A percentile compares a stretch with the other conserved stretches of the same genome.
These are phyloP conservation scores for Claviceps maximensis DNA, from an alignment of 2,329 filamentous ascomycete genomes.

Conservation along the genomic window DNA sequence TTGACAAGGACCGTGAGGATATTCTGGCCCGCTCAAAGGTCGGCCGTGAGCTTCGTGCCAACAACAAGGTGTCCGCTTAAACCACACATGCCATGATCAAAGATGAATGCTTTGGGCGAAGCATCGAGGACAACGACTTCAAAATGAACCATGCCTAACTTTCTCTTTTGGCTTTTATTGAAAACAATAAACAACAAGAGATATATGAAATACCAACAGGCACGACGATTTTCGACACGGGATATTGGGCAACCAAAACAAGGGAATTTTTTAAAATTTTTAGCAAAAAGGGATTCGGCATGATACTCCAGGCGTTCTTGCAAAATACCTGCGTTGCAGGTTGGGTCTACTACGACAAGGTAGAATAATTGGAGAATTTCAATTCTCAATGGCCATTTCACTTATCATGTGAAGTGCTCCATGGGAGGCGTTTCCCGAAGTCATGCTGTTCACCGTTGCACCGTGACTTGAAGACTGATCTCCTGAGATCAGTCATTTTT, in stretches of 20 bases:
- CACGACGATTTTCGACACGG: slow-evolving; percentile 11
- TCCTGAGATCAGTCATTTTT: slow-evolving; percentile 1
- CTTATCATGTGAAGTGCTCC: slow-evolving; percentile 54
- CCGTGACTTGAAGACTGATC: slow-evolving; percentile 3
- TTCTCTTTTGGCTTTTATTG: background rate
- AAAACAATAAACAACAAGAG: background rate
- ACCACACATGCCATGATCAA: slow-evolving; percentile 5
- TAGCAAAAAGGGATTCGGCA: slow-evolving; percentile 7
- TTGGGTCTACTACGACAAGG: slow-evolving; percentile 22
- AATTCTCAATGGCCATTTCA: slow-evolving; percentile 63
- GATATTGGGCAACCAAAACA: slow-evolving; percentile 7
- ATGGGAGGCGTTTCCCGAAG: slow-evolving; percentile 67
- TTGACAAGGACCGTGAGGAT: slow-evolving; percentile 86
- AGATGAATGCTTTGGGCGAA: background rate
- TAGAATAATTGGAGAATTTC: slow-evolving; percentile 31
- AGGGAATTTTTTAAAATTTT: slow-evolving; percentile 9
- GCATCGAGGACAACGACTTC: too few species aligned
- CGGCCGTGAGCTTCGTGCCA: slow-evolving; percentile 63
- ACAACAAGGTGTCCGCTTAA: slow-evolving; percentile 53
- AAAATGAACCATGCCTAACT: background rate
- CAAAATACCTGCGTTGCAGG: slow-evolving; percentile 11
- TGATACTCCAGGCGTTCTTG: slow-evolving; percentile 25
- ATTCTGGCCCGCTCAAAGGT: slow-evolving; percentile 76
- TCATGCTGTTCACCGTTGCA: slow-evolving; percentile 12
- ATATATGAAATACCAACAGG: slow-evolving; percentile 6